Evolutionary conservation across 805 yeast genomes (phyloP).

Genomic region (Cyberlindnera mycetangii): DNA sequence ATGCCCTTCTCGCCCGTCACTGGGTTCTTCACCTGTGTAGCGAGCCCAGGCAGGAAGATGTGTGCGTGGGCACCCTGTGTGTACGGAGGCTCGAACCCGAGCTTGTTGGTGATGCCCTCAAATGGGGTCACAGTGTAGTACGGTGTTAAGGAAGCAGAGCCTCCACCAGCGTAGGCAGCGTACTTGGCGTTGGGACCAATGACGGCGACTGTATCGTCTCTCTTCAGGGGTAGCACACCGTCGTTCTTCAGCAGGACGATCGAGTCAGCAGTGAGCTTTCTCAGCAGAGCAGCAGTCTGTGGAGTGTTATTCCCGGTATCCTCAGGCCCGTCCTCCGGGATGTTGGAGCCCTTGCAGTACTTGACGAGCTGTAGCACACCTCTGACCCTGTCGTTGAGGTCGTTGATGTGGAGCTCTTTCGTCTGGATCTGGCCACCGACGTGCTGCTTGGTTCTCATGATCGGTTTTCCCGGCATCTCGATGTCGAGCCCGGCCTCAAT

Average conservation of each 20-base stretch:
- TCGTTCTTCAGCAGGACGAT: conserved; percentile 59
- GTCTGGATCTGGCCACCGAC: conserved; percentile 42
- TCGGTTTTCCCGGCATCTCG: conserved; percentile 66
- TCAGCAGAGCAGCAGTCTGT: conserved; percentile 41
- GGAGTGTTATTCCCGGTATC: conserved; percentile 40
- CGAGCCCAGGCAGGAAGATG: conserved; percentile 35
- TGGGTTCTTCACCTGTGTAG: conserved; percentile 25
- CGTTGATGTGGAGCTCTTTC: conserved; percentile 37
- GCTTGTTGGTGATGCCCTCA: conserved; percentile 40
- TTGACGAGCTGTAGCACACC: conserved; percentile 48
- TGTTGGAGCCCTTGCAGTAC: conserved; percentile 39
- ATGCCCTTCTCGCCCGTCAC: conserved; percentile 26
- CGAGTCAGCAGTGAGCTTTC: conserved; percentile 48
- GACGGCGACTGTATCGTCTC: conserved; percentile 43
- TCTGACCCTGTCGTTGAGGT: conserved; percentile 50
- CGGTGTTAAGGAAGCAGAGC: conserved; percentile 52
- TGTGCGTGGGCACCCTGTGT: conserved; percentile 37
- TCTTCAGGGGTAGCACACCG: conserved; percentile 45
- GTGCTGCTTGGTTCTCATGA: conserved; percentile 39
- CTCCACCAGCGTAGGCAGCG: conserved; percentile 57
- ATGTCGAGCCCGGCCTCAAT: conserved; percentile 56
- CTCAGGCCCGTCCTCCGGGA: conserved; percentile 26
- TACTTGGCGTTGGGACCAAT: conserved; percentile 59
- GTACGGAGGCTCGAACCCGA: conserved; percentile 27
- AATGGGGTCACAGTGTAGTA: conserved; percentile 48